Base-by-base conservation (phyloP, 1,284 basidiomycete genomes). In the Leccinum pachyderme region DNA sequence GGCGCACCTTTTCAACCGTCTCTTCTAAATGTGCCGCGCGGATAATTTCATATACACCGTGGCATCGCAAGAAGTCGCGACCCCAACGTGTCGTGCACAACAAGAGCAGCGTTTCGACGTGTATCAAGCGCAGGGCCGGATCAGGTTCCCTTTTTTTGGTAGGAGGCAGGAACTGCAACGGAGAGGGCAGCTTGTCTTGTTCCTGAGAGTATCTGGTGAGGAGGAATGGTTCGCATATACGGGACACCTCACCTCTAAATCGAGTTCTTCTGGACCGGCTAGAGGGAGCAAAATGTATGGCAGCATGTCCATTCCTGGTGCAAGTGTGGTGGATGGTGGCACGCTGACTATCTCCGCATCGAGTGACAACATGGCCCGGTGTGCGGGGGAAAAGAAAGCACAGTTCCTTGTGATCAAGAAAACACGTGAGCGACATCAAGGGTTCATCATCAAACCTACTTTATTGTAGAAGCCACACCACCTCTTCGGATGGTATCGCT, bases 261-360 rank as follows among this genome's bases (percentile, higher is more conserved):
- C 93, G 58, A 92, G 87, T 71, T 98, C 96, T 71, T 98, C 95
- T 1, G 94, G 90, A 5, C 95, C 95, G 59, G 95, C 95, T 3
- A 99, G 80, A 0, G 96, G 96, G 4, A 96, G 81, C 1, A 99
- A 78, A 9, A 99, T 78, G 64, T 86, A 89, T 0, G 91, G 87
- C 5, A 97, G 77, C 6, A 89, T 81, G 69, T 93, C 89, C 49
- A 96, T 84, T 2, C 93, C 93, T 7, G 89, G 86, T 2, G 89
- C 91, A 12, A 71, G 73, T 5, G 67, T 63, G n/a, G 71, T 75
- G 13, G 85, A 86, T 0, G 86, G 82, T 3, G 80, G 77, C 0
- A 86, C 77, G 1, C 76, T 61, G 22, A 83, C 76, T 32, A 61
- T 64, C 6, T 72, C 73, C 2, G 77, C 72, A 50, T 88, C 89